phyloP scores from a whole-genome alignment of 2,329 filamentous ascomycete genomes.

The Penicillium brevicompactum region DNA sequence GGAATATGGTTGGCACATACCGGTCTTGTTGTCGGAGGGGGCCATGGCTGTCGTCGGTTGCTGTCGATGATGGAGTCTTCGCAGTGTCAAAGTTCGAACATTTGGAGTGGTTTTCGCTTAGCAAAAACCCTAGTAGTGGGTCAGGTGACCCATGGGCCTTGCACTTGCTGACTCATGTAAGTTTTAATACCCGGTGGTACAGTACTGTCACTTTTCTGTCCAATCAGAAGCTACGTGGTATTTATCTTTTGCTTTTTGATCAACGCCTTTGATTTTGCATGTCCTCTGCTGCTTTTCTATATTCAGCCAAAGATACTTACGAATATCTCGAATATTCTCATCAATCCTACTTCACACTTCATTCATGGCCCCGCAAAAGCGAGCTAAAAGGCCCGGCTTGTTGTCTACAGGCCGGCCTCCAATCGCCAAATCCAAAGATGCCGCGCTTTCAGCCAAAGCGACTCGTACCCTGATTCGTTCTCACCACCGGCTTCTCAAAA shows the following conservation, averaged over 20 bases:
- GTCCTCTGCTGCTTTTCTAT: slow-evolving; percentile 1
- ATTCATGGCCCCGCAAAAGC: slow-evolving; percentile 34
- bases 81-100: slow-evolving; percentile 44
- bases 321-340: background rate
- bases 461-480: slow-evolving; percentile 61
- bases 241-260: slow-evolving; percentile 7
- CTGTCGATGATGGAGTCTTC: slow-evolving; percentile 47
- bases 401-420: slow-evolving; percentile 52
- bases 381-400: slow-evolving; percentile 37
- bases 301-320: background rate
- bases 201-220: background rate
- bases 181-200: background rate
- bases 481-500: slow-evolving; percentile 63
- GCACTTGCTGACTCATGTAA: slow-evolving; percentile 11
- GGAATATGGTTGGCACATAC: slow-evolving; percentile 34
- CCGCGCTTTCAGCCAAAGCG: slow-evolving; percentile 56
- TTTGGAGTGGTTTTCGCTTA: slow-evolving; percentile 44
- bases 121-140: slow-evolving; percentile 44
- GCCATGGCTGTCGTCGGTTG: slow-evolving; percentile 50
- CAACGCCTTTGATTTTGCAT: background rate
- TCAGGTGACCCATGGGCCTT: slow-evolving; percentile 34
- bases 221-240: slow-evolving; percentile 4
- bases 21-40: slow-evolving; percentile 50
- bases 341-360: background rate
- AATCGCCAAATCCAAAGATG: slow-evolving; percentile 36